Conservation (phyloP, 2,329 filamentous ascomycete species). For the Dryadomyces sulphureus region DNA sequence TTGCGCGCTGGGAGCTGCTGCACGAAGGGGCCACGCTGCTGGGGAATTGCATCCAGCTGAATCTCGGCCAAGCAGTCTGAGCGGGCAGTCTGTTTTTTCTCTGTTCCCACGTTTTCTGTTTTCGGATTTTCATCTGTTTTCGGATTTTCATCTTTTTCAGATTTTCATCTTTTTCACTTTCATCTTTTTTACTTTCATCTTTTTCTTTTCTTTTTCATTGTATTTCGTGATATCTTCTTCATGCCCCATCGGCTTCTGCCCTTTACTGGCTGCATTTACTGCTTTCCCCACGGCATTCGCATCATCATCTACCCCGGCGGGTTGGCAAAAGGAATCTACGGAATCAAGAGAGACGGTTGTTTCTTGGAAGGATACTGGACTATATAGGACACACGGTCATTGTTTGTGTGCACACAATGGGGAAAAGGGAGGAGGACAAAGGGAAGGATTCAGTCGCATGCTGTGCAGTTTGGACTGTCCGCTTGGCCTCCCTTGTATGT, state of each 20-base stretch:
- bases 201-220: not conserved
- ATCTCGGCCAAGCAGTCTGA: conserved; percentile 15
- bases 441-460: not conserved
- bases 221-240: not conserved
- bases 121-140: not conserved
- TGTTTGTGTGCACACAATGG: not conserved
- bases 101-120: not conserved
- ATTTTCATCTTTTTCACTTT: not conserved
- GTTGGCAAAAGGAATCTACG: not conserved
- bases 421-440: not conserved
- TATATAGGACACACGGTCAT: not conserved
- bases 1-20: conserved; percentile 80
- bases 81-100: not conserved
- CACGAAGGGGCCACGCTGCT: conserved; percentile 73
- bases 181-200: not conserved
- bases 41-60: conserved; percentile 60
- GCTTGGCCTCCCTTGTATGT: not conserved
- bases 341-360: not conserved
- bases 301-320: not conserved
- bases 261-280: not conserved
- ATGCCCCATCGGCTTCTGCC: not conserved
- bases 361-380: not conserved
- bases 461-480: not conserved
- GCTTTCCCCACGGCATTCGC: not conserved
- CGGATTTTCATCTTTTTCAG: not conserved